phyloP scores from a whole-genome alignment of 345 rosid species.

The Physaria fendleri region DNA sequence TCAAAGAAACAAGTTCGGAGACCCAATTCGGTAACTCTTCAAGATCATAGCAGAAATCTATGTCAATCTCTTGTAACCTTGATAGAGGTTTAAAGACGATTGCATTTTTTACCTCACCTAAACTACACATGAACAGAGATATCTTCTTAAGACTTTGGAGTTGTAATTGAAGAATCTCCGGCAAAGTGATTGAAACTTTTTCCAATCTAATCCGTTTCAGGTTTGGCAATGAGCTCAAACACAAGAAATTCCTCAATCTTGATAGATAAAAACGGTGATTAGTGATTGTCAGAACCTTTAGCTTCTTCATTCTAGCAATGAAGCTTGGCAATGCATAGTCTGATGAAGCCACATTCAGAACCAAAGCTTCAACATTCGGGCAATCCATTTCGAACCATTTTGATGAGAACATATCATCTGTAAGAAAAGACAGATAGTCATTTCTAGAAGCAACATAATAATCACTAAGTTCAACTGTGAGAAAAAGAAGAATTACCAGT shows the following conservation, averaged over 20 bases:
- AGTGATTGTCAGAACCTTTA: constrained; percentile 42
- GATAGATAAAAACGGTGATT: constrained; percentile 32
- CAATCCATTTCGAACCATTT: constrained; percentile 34
- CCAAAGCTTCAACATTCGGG: constrained; percentile 40
- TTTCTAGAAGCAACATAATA: too few species aligned
- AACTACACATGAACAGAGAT: constrained; percentile 41
- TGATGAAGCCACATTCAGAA: constrained; percentile 36
- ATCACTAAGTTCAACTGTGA: neutral
- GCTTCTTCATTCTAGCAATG: constrained; percentile 36
- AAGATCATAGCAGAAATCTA: constrained; percentile 46
- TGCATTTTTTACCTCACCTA: constrained; percentile 14
- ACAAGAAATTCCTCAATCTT: constrained; percentile 31
- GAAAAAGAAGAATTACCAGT: constrained; percentile 28
- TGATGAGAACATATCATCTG: constrained; percentile 48
- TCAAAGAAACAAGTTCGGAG: constrained; percentile 27
- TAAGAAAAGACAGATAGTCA: neutral
- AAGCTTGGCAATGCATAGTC: constrained; percentile 42
- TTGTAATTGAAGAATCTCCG: neutral
- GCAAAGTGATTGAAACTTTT: constrained; percentile 26
- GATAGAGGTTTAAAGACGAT: constrained; percentile 26
- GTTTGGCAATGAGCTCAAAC: constrained; percentile 30
- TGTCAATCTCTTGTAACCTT: constrained; percentile 42
- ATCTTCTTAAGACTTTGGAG: constrained; percentile 36
- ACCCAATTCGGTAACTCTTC: constrained; percentile 30
- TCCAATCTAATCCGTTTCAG: constrained; percentile 57